Percentiles rank a stretch among this genome's conserved stretches.
Conservation (phyloP, 2,329 filamentous ascomycete species). For the Neurospora sp. region DNA sequence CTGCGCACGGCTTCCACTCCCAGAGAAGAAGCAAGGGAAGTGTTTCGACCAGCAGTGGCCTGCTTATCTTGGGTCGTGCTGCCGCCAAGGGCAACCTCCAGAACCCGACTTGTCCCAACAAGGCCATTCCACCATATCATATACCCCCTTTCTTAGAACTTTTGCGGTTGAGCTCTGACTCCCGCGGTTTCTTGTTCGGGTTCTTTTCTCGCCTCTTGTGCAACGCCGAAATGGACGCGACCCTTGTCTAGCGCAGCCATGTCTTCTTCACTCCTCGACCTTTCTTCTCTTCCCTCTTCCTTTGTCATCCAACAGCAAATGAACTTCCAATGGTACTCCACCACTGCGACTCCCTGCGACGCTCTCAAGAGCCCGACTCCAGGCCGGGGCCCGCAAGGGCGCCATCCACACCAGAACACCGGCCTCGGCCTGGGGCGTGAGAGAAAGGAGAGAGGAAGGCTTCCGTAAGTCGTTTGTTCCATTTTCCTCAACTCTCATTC, state of each 20-base stretch:
- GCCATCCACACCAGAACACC: neutral
- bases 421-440: neutral
- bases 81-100: conserved; percentile 35
- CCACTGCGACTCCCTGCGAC: neutral
- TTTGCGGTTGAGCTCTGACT: neutral
- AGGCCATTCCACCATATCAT: conserved; percentile 28
- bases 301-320: too few species aligned
- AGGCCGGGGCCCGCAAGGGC: neutral
- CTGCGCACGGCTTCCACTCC: neutral
- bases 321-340: neutral
- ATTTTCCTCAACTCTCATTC: neutral
- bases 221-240: too few species aligned
- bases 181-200: neutral
- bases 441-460: neutral
- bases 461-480: neutral
- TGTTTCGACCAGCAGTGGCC: conserved; percentile 33
- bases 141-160: too few species aligned
- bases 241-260: too few species aligned
- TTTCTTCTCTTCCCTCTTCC: too few species aligned
- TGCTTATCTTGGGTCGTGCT: conserved; percentile 45
- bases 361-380: neutral
- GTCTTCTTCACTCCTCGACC: too few species aligned
- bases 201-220: neutral
- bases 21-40: conserved; percentile 34
- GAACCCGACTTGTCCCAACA: conserved; percentile 32